Base-by-base conservation (phyloP, 345 rosid genomes). In the Eucalyptus marginata region DNA sequence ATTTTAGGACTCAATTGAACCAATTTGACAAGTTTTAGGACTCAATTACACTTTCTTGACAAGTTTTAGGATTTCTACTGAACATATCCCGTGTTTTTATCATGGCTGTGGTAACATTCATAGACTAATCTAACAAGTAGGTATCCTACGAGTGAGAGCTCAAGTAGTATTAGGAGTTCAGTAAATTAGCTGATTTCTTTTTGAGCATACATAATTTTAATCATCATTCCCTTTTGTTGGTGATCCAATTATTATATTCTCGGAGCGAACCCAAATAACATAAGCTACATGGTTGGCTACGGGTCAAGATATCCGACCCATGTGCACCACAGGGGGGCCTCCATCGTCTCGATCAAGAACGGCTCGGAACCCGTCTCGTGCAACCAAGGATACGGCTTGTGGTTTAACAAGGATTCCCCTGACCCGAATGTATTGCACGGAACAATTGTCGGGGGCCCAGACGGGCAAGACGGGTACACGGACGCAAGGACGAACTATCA, bases 281-380 rank as follows among this genome's bases (percentile, higher is more conserved):
- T 91, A 43, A 94, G 96, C 54, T 94, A 93, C 90, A 90, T 91
- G 94, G 93, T 93, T 11, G 95, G 94, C 9, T 91, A 79, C 31
- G 95, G 97, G 33, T 47, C 88, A 71, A 92, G 44, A 52, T 93
- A 71, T 89, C 95, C 95, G 1, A 81, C 85, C 20, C 92, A 91
- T 88, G 85, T 91, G 36, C 97, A 93, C 89, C 96, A 94, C 88
- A 89, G 95, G 54, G 95, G 87, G 25, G 91, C 95, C 6, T 93
- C 96, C 12, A 93, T 95, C 27, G 89, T 92, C 31, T 94, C 94
- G 10, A 85, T 87, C 15, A 90, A 92, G 91, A 90, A 87, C 16
- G 88, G 85, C 83, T 83, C 89, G 0, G 31, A 50, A 3, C 88
- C 89, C 2, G 91, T 95, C 15, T 68, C 87, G 13, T 92, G 95